Percentiles rank a stretch among this genome's conserved stretches.
Conservation (phyloP, 352 stramenopile genomes). For the Bremia lactucae region DNA sequence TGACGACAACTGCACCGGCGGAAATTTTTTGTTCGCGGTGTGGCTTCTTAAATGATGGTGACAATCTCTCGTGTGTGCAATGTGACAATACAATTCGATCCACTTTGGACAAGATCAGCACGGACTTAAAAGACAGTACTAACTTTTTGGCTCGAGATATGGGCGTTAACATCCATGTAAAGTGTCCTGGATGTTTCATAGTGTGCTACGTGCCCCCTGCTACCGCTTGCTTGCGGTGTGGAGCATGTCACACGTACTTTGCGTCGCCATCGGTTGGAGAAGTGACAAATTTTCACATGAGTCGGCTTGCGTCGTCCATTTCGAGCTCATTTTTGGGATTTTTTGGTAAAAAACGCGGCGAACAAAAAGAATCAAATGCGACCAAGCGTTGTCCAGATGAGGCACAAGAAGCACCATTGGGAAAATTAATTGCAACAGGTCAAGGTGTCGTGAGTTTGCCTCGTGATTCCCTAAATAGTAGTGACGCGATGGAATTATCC, state of each 20-base stretch:
- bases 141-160: constrained; percentile 75
- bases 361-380: constrained; percentile 17
- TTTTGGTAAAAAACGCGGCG: constrained; percentile 31
- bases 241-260: constrained; percentile 75
- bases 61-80: constrained; percentile 53
- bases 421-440: constrained; percentile 50
- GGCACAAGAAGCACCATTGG: constrained; percentile 37
- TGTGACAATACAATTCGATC: constrained; percentile 71
- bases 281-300: constrained; percentile 80
- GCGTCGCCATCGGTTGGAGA: constrained; percentile 64
- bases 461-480: constrained; percentile 18
- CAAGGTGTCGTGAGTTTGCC: constrained; percentile 30
- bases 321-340: constrained; percentile 68
- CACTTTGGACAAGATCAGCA: constrained; percentile 60
- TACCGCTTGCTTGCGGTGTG: constrained; percentile 68
- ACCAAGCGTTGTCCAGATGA: constrained; percentile 19
- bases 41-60: constrained; percentile 64
- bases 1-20: constrained; percentile 53
- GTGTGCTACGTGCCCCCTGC: constrained; percentile 67
- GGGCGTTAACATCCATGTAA: constrained; percentile 77
- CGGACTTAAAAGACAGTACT: constrained; percentile 63
- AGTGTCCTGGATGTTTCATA: constrained; percentile 64
- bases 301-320: constrained; percentile 61
- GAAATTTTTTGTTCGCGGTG: constrained; percentile 74
- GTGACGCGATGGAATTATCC: constrained; percentile 20